Percentiles rank a stretch among this genome's conserved stretches.
Evolutionary conservation across 176 grass and related monocot species (phyloP).

Genomic region (Phoenix roebelenii): DNA sequence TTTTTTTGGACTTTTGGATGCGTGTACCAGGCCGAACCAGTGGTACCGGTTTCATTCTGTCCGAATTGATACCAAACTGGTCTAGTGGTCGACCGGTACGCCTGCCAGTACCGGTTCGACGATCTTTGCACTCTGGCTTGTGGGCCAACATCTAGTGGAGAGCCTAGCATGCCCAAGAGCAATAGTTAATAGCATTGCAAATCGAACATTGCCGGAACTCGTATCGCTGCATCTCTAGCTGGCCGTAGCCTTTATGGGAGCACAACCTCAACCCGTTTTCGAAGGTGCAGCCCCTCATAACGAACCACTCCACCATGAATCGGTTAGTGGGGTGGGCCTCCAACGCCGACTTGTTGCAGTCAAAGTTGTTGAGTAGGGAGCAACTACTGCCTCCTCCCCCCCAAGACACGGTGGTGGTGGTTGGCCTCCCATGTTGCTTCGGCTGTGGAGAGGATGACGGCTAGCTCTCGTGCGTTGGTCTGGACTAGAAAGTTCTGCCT

Average conservation of each 20-base stretch:
- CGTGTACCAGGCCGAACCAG: too few species aligned
- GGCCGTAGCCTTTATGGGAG: slow-evolving; percentile 35
- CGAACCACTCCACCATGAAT: slow-evolving; percentile 70
- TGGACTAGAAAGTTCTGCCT: slow-evolving; percentile 46
- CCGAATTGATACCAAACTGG: too few species aligned
- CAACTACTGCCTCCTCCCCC: not conserved
- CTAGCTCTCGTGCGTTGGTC: slow-evolving; percentile 32
- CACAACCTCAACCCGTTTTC: slow-evolving; percentile 27
- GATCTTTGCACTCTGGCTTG: too few species aligned
- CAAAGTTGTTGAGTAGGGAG: slow-evolving; percentile 16
- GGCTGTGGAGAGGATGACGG: not conserved
- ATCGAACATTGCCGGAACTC: slow-evolving; percentile 55
- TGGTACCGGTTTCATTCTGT: too few species aligned
- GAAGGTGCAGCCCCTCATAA: too few species aligned
- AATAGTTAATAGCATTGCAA: slow-evolving; percentile 46
- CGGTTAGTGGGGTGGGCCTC: slow-evolving; percentile 27
- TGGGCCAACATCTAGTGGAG: slow-evolving; percentile 57
- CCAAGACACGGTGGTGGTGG: not conserved
- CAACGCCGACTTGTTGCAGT: slow-evolving; percentile 2
- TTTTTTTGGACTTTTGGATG: too few species aligned
- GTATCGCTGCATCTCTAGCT: slow-evolving; percentile 38
- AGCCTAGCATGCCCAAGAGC: slow-evolving; percentile 56
- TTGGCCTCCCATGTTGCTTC: too few species aligned
- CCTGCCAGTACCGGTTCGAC: too few species aligned
- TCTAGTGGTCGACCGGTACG: too few species aligned